These are phyloP conservation scores for Daldinia bambusicola DNA, from an alignment of 495 filamentous ascomycete genomes.

Conservation along the genomic window DNA sequence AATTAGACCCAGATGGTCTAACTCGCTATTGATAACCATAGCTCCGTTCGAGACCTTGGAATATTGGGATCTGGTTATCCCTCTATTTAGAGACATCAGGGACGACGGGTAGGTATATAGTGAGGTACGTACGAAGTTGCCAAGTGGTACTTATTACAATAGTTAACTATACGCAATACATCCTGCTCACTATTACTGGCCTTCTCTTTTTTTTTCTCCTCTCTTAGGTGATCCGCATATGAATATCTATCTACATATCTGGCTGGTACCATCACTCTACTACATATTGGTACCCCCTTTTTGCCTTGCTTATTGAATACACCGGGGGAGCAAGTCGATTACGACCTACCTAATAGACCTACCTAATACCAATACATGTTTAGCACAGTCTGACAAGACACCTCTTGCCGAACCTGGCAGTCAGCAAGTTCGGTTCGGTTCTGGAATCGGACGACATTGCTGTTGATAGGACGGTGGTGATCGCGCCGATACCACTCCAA, in stretches of 20 bases:
- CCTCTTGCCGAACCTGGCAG: slow-evolving; percentile 44
- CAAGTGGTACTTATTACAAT: not conserved
- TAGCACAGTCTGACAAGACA: slow-evolving; percentile 27
- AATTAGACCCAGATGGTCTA: slow-evolving; percentile 23
- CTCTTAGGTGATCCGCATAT: not conserved
- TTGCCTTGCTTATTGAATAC: slow-evolving; percentile 28
- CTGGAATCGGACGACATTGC: slow-evolving; percentile 43
- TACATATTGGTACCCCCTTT: slow-evolving; percentile 15
- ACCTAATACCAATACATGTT: slow-evolving; percentile 11
- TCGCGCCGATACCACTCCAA: slow-evolving; percentile 44
- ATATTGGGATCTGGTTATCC: slow-evolving; percentile 19
- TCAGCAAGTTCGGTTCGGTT: slow-evolving; percentile 42
- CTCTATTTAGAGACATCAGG: not conserved
- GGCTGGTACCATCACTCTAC: slow-evolving; percentile 16
- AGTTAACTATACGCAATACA: too few relatives aligned
- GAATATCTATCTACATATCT: not conserved
- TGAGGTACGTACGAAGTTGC: not conserved
- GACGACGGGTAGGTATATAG: not conserved
- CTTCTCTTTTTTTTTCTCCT: not conserved
- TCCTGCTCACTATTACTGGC: not conserved
- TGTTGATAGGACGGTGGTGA: slow-evolving; percentile 43
- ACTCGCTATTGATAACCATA: slow-evolving; percentile 19
- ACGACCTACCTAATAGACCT: slow-evolving; percentile 27
- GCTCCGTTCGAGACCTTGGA: slow-evolving; percentile 26
- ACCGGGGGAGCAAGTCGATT: slow-evolving; percentile 18